phyloP scores from a whole-genome alignment of 768 basidiomycete species.

The Pleurotus sapidus region DNA sequence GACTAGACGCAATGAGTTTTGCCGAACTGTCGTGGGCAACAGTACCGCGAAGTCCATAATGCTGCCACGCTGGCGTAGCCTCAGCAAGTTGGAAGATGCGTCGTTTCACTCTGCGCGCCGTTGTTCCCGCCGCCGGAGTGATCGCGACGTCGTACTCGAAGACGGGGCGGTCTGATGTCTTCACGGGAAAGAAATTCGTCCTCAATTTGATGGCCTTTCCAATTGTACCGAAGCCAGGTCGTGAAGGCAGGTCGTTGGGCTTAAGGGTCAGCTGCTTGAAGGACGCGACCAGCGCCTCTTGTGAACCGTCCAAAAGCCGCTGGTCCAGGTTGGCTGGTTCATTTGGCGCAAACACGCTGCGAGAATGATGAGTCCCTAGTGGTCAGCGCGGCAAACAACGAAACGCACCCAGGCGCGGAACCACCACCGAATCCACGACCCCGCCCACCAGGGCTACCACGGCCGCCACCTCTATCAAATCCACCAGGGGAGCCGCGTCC shows the following conservation, averaged over 20 bases:
- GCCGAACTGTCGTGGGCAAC: conserved; percentile 57
- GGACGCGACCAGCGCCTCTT: conserved; percentile 37
- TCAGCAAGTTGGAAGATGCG: conserved; percentile 68
- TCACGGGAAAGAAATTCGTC: conserved; percentile 68
- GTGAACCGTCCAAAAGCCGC: conserved; percentile 37
- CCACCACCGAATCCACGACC: conserved; percentile 19
- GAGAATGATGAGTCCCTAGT: conserved; percentile 5
- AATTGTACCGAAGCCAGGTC: conserved; percentile 54
- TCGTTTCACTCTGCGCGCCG: conserved; percentile 50
- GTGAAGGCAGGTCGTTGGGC: conserved; percentile 46
- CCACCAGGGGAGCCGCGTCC: conserved; percentile 32
- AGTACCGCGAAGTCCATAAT: conserved; percentile 42
- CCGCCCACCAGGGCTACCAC: conserved; percentile 23
- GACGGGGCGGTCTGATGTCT: conserved; percentile 42
- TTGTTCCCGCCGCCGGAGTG: conserved; percentile 44
- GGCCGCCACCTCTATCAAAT: conserved; percentile 17
- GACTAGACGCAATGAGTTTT: conserved; percentile 46
- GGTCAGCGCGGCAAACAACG: not conserved
- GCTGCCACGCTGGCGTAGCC: conserved; percentile 42
- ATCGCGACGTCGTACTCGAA: conserved; percentile 66
- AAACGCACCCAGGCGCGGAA: conserved; percentile 18
- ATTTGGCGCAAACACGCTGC: conserved; percentile 38
- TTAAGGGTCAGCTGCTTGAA: conserved; percentile 30
- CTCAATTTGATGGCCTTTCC: conserved; percentile 51
- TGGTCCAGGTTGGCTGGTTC: conserved; percentile 37